Evolutionary conservation across 2,329 filamentous ascomycete species (phyloP), one percentile per base, ranked within the genome.

Genomic region (Rutstroemia sydowiana): DNA sequence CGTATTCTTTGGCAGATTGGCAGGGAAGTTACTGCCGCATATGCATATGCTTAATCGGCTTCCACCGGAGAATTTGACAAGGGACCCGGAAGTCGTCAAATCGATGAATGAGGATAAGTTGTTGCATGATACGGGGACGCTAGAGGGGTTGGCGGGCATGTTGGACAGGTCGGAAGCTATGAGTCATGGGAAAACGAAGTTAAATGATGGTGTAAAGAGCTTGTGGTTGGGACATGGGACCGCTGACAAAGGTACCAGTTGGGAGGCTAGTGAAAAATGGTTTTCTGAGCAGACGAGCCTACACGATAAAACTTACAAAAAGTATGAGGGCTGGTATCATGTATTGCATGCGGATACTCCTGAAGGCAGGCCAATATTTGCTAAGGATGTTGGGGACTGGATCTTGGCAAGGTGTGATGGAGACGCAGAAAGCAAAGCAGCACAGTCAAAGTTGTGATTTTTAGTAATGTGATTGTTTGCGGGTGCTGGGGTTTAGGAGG

Each of bases 41-140:
- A 75, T 73, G 59, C 85, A 90, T 65, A 75, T 56, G 37, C 90
- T 58, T 72, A 79, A 55, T 79, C 88, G 57, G 75, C 77, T 43
- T 73, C 77, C 85, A 42, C 68, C 79, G 2, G 75, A 77, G 54
- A 75, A 84, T 55, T 65, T 95, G 50, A 82, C 77, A 32, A 79
- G 88, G 21, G 86, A 92, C 67, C 72, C 77, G 21, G 78, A 71
- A 20, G 79, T 88, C 2, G 75, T 78, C 48, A 72, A 78, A 62
- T 75, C 73, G 23, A 77, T 87, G 57, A 70, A 72, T 2, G 75
- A 79, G 28, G 91, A 96, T 68, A 65, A 74, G 45, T 73, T 95
- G 48, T 82, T 84, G 68, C 90, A 95, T 69, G 78, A 92, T 67
- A 92, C 82, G 2, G 91, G 89, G 32, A 95, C 91, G 6, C 74